phyloP scores from a whole-genome alignment of 2,329 filamentous ascomycete species.

The Trichoderma guizhouense region DNA sequence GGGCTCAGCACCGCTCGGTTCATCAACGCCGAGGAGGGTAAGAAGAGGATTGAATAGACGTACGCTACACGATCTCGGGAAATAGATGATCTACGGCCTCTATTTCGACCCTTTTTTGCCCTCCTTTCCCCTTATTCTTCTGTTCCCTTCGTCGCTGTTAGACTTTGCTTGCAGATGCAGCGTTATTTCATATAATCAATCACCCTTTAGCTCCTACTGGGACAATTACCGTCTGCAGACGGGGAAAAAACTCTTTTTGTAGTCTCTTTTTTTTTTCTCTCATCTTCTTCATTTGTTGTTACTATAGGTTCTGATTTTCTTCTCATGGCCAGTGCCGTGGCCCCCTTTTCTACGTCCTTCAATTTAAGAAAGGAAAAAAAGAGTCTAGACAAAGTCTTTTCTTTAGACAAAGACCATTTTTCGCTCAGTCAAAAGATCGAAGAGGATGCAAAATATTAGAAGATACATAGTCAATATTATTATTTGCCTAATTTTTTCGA shows the following conservation, averaged over 20 bases:
- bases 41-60: slow-evolving; percentile 87
- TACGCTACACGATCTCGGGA: not conserved
- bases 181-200: slow-evolving; percentile 10
- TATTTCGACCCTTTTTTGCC: not conserved
- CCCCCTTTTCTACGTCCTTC: not conserved
- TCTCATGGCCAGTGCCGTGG: not conserved
- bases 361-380: not conserved
- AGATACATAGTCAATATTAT: not conserved
- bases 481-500: not conserved
- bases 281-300: not conserved
- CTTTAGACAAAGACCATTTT: not conserved
- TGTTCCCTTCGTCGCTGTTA: slow-evolving; percentile 19
- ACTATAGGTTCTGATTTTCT: not conserved
- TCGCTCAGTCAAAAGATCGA: not conserved
- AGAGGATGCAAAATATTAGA: not conserved
- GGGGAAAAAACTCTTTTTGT: not conserved
- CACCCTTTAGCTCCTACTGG: not conserved
- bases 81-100: not conserved
- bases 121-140: slow-evolving; percentile 16
- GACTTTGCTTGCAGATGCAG: slow-evolving; percentile 14
- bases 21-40: slow-evolving; percentile 88
- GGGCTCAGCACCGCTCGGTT: slow-evolving; percentile 80
- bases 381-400: not conserved
- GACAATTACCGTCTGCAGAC: not conserved
- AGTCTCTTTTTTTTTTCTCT: not conserved